Evolutionary conservation across 2,329 filamentous ascomycete species (phyloP), one percentile per base, ranked within the genome.

Genomic region (Phyllosticta citriasiana): DNA sequence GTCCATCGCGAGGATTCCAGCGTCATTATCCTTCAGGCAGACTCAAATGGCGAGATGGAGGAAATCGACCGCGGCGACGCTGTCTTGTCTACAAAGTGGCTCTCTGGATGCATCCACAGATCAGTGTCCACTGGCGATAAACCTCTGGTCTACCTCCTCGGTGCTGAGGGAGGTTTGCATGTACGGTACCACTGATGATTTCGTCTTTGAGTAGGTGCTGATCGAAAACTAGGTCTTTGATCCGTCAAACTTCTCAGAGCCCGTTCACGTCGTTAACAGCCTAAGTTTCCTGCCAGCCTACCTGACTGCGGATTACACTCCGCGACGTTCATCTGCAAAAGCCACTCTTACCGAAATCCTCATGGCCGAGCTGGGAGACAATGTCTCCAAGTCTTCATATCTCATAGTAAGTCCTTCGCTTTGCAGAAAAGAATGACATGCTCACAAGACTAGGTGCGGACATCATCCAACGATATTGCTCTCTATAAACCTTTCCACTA

Each of bases 1-100:
- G 81, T 97, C 14, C 77, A 96, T 22, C 83, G 91, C 61, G 91
- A 96, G 65, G 91, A 99, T 71, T 85, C 84, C 5, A 94, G 88
- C 63, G 81, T 91, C 6, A 85, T 89, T 61, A 78, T 97, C 50
- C 86, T 91, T 54, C 84, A 90, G 69, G 89, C 92, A 50, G 90
- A 92, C 68, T 84, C 84, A 54, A 88, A 85, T 68, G 87, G 89
- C 53, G 94, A 99, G 67, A 78, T 97, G 2, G 92, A 96, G 70
- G 89, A 96, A 70, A 75, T 96, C 2, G 84, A 88, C 53, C 81
- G 84, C 65, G 78, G 82, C 33, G 84, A 86, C 27, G 77, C 80
- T 8, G 68, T 81, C 0, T 76, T 87, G 2, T 74, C 81, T 1
- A 86, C 82, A 1, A 89, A 88, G 70, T 97, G 94, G 89, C 77